phyloP scores from a whole-genome alignment of 129 eudicot genomes.

The Sambucus nigra region DNA sequence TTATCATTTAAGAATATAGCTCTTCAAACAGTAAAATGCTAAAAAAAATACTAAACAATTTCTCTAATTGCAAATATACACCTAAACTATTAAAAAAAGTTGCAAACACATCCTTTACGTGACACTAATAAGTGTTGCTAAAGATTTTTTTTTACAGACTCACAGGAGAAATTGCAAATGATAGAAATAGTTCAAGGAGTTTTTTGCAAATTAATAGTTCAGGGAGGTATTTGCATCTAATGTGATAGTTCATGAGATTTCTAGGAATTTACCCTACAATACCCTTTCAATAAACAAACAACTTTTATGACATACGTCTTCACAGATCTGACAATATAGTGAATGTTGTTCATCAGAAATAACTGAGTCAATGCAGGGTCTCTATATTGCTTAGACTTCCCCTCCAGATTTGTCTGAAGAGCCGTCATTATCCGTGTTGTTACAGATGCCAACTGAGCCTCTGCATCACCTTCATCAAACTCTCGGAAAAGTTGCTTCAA shows the following conservation, averaged over 20 bases:
- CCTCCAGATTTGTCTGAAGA: constrained; percentile 90
- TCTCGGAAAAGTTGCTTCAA: constrained; percentile 94
- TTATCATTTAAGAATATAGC: neutral
- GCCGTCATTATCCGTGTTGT: constrained; percentile 98
- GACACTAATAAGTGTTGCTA: too few relatives aligned
- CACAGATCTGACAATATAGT: constrained; percentile 97
- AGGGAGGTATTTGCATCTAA: too few relatives aligned
- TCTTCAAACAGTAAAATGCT: neutral
- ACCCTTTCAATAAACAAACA: neutral
- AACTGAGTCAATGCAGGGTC: constrained; percentile 76
- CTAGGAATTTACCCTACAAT: too few relatives aligned
- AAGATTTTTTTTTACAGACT: neutral
- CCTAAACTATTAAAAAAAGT: too few relatives aligned
- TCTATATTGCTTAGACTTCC: constrained; percentile 90
- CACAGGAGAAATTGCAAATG: too few relatives aligned
- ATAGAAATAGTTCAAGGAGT: too few relatives aligned
- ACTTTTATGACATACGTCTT: constrained; percentile 53
- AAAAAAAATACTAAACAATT: constrained; percentile 7
- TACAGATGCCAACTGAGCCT: constrained; percentile 80
- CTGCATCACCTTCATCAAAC: constrained; percentile 68
- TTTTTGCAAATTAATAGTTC: too few relatives aligned
- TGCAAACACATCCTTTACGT: too few relatives aligned
- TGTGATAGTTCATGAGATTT: too few relatives aligned
- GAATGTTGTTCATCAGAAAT: constrained; percentile 96
- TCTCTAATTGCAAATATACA: too few relatives aligned